Base-by-base conservation (phyloP, 345 rosid species). In the Arabis hirsuta region DNA sequence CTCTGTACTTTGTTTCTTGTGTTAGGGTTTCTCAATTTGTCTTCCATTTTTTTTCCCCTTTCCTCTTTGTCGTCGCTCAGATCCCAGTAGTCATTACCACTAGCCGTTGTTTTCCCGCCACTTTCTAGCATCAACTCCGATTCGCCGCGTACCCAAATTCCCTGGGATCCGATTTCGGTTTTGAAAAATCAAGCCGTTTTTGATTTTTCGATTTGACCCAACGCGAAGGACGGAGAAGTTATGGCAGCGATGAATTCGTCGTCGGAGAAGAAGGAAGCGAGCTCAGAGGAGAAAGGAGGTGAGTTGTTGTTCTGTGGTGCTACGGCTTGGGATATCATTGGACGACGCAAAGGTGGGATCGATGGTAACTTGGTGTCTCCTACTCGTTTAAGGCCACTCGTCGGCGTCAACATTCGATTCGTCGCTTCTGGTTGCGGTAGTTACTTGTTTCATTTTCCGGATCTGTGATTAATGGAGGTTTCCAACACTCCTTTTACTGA, bases 281-380 rank as follows among this genome's bases (percentile, higher is more conserved):
- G 73, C 66, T 67, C 48, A 29, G 79, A 72, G 73, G 92, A 73
- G 84, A 85, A 85, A 58, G 96, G 88, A 60, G 98, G 99, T n/a
- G 99, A 95, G 82, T 78, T 91, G 7, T 76, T 95, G 83, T 88
- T 91, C 79, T 95, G 99, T 41, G 99, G 98, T 5, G 86, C 80
- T 61, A 88, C 98, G 24, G 74, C 83, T 73, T 92, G 98, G 99
- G 94, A 88, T 53, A 39, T 72, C 10, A 42, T 92, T 80, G 97
- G 92, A 55, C 83, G 90, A 8, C 81, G 80, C 32, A 91, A 81
- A 82, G 96, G 86, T 44, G 38, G 80, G 0, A 63, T 69, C 56
- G 98, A 92, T 45, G 87, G 90, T 56, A 95, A 95, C 81, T 81
- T 91, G 78, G 79, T 87, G 65, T 88, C 98, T 31, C 98, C 98